Evolutionary conservation across 345 rosid genomes (phyloP).

Genomic region (Hibiscus mutabilis): DNA sequence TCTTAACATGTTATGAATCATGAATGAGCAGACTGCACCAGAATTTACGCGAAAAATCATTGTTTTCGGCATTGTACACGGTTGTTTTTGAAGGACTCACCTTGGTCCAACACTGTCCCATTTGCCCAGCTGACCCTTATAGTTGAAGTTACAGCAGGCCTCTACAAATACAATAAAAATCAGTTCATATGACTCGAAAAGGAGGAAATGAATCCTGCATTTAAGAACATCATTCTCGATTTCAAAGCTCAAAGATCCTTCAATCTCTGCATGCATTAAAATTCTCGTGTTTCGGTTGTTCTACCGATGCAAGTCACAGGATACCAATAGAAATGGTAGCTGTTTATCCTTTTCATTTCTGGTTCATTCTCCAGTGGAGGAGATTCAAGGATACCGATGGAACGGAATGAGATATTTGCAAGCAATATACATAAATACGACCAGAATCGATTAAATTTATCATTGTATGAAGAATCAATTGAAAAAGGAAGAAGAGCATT

Average conservation of each 20-base stretch:
- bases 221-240: not conserved
- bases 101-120: slow-evolving; percentile 24
- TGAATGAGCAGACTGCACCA: too few relatives aligned
- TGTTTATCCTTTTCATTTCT: too few relatives aligned
- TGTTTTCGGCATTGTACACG: too few relatives aligned
- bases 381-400: too few relatives aligned
- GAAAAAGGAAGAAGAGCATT: too few relatives aligned
- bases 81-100: slow-evolving; percentile 18
- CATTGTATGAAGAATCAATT: not conserved
- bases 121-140: slow-evolving; percentile 17
- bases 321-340: too few relatives aligned
- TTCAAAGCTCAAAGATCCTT: not conserved
- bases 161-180: slow-evolving; percentile 3
- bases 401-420: too few relatives aligned
- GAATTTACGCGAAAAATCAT: too few relatives aligned
- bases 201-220: not conserved
- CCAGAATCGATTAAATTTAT: not conserved
- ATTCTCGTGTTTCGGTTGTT: not conserved
- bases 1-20: too few relatives aligned
- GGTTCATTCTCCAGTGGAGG: not conserved
- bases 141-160: slow-evolving; percentile 23
- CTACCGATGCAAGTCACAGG: not conserved
- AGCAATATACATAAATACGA: not conserved
- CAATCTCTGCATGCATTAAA: not conserved
- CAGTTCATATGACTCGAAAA: not conserved